A percentile compares a stretch with the other conserved stretches of the same genome.
phyloP scores from a whole-genome alignment of 208 protist genomes.

The Wallacemonas sp. region DNA sequence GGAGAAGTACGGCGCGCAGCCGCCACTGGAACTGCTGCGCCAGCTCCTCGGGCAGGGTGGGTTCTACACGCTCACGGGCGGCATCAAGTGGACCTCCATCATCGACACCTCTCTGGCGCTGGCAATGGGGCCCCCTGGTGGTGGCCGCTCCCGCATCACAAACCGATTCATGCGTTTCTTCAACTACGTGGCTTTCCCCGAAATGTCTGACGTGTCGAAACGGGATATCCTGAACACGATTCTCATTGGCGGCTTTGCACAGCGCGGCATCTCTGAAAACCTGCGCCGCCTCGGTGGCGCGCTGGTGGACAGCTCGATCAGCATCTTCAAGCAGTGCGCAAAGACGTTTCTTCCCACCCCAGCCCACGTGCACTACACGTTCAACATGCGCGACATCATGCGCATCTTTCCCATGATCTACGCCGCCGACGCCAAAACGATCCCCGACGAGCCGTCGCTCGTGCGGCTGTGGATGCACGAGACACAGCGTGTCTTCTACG shows the following conservation, averaged over 20 bases:
- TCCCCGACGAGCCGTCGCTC: slow-evolving; percentile 64
- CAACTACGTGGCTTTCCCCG: slow-evolving; percentile 96
- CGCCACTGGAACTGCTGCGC: slow-evolving; percentile 91
- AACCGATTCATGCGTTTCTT: slow-evolving; percentile 97
- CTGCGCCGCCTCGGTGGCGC: slow-evolving; percentile 42
- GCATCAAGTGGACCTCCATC: slow-evolving; percentile 90
- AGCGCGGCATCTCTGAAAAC: slow-evolving; percentile 62
- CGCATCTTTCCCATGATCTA: slow-evolving; percentile 97
- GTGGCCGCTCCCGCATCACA: slow-evolving; percentile 94
- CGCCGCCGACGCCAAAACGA: slow-evolving; percentile 55
- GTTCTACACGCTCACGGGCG: slow-evolving; percentile 82
- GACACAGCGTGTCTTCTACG: slow-evolving; percentile 93
- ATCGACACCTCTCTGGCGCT: slow-evolving; percentile 94
- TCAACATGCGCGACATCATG: slow-evolving; percentile 98
- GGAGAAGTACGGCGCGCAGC: slow-evolving; percentile 94
- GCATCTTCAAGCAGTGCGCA: slow-evolving; percentile 91
- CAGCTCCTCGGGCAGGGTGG: slow-evolving; percentile 92
- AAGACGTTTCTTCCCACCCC: slow-evolving; percentile 96
- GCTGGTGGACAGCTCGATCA: slow-evolving; percentile 91
- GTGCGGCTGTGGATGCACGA: slow-evolving; percentile 96
- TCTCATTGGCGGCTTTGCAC: slow-evolving; percentile 81
- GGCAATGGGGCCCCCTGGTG: slow-evolving; percentile 98
- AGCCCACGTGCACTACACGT: slow-evolving; percentile 98
- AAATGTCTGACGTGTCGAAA: slow-evolving; percentile 94
- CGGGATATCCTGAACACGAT: slow-evolving; percentile 95